phyloP scores from a whole-genome alignment of 441 rosid genomes.

The Euphorbia schlechtendalii region DNA sequence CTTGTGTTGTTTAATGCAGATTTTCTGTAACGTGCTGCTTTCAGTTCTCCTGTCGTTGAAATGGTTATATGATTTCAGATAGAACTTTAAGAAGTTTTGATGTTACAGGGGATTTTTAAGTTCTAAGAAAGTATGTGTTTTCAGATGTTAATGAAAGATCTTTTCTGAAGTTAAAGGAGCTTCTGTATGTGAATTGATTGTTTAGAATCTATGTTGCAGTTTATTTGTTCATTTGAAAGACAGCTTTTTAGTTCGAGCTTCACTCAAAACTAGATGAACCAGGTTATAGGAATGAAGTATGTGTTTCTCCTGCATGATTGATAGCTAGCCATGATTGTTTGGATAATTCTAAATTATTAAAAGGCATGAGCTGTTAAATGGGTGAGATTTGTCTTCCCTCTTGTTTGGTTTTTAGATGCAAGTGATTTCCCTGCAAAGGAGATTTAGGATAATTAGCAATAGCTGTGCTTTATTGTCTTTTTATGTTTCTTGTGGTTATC shows the following conservation, averaged over 20 bases:
- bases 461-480: neutral
- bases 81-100: neutral
- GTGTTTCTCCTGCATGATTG: neutral
- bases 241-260: neutral
- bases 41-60: neutral
- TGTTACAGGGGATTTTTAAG: neutral
- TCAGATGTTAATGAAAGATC: no score
- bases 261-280: neutral
- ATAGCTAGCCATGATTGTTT: neutral
- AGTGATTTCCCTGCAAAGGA: neutral
- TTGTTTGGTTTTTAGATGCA: constrained; percentile 5
- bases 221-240: neutral
- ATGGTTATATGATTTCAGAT: neutral
- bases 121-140: no score
- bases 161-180: neutral
- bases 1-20: neutral
- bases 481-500: neutral
- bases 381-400: neutral
- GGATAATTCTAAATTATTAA: neutral
- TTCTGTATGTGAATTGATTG: neutral
- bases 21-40: neutral
- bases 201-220: constrained; percentile 7
- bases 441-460: neutral
- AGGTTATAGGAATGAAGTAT: neutral
- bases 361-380: neutral